These are phyloP conservation scores for Telfairia occidentalis DNA, from an alignment of 331 rosid species.

Conservation along the genomic window DNA sequence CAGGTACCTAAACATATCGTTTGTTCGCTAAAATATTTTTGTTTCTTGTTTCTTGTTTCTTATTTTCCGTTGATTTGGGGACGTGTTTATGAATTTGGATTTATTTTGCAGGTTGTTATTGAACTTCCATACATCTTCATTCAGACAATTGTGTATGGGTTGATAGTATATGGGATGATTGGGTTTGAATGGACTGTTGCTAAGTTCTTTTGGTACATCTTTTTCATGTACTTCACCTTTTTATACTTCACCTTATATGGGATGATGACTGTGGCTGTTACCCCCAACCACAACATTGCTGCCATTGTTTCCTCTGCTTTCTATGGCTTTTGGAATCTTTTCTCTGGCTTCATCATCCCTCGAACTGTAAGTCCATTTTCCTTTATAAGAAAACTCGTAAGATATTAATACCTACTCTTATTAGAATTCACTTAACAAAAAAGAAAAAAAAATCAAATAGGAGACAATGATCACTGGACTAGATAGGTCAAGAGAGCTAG, in stretches of 20 bases:
- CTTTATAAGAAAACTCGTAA: background rate
- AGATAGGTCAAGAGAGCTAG: too few species aligned
- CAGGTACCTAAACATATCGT: slow-evolving; percentile 19
- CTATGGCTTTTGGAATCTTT: slow-evolving; percentile 29
- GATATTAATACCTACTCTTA: background rate
- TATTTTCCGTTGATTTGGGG: too few species aligned
- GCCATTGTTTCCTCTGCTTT: slow-evolving; percentile 29
- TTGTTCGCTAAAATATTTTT: background rate
- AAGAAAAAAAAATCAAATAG: background rate
- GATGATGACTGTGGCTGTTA: slow-evolving; percentile 38
- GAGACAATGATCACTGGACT: too few species aligned
- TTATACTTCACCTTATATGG: slow-evolving; percentile 36
- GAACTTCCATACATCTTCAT: slow-evolving; percentile 30
- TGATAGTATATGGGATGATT: slow-evolving; percentile 31
- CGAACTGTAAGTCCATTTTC: slow-evolving; percentile 18
- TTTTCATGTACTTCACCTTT: slow-evolving; percentile 33
- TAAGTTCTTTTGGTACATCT: slow-evolving; percentile 33
- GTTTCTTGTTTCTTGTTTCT: background rate
- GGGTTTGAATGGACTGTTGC: slow-evolving; percentile 29
- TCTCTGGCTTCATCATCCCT: slow-evolving; percentile 31
- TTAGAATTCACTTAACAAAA: background rate
- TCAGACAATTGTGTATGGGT: slow-evolving; percentile 23
- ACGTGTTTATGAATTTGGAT: background rate
- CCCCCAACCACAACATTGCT: slow-evolving; percentile 30
- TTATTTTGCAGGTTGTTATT: slow-evolving; percentile 19